A percentile compares a stretch with the other conserved stretches of the same genome.
Conservation (phyloP, 768 basidiomycete genomes). For the Phylloporus sp. region DNA sequence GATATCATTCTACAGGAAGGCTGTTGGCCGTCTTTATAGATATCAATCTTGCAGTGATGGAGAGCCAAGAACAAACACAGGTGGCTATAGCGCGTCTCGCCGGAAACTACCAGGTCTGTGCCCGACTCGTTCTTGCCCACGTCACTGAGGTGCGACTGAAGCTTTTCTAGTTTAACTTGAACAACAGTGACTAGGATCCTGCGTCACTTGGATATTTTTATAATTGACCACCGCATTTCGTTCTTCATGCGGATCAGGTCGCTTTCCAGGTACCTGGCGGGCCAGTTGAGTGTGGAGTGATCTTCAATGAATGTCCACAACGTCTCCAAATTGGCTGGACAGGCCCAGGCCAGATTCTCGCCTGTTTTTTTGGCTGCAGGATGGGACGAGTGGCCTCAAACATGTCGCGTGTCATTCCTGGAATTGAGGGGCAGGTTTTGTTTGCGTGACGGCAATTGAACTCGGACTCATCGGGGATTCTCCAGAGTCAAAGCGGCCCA, state of each 20-base stretch:
- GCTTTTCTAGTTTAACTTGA: neutral
- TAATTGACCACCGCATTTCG: constrained; percentile 1
- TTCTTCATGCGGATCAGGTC: constrained; percentile 24
- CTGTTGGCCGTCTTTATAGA: neutral
- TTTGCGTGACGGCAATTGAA: constrained; percentile 20
- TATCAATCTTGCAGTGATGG: constrained; percentile 16
- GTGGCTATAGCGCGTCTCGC: neutral
- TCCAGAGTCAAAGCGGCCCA: constrained; percentile 9
- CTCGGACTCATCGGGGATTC: constrained; percentile 22
- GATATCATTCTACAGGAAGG: constrained; percentile 5
- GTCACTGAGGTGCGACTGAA: constrained; percentile 8
- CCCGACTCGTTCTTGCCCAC: neutral
- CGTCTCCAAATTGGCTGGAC: neutral
- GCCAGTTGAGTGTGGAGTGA: neutral
- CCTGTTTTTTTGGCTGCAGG: neutral
- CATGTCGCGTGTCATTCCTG: constrained; percentile 7
- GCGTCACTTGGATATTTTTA: neutral
- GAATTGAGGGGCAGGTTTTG: constrained; percentile 3
- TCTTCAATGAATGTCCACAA: neutral
- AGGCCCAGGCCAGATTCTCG: constrained; percentile 11
- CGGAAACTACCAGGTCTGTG: constrained; percentile 13
- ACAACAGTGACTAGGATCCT: constrained; percentile 5
- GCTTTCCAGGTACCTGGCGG: constrained; percentile 4
- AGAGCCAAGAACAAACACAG: constrained; percentile 4
- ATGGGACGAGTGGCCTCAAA: constrained; percentile 3